Conservation (phyloP, 2,329 filamentous ascomycete genomes). For the Neofusicoccum parvum region DNA sequence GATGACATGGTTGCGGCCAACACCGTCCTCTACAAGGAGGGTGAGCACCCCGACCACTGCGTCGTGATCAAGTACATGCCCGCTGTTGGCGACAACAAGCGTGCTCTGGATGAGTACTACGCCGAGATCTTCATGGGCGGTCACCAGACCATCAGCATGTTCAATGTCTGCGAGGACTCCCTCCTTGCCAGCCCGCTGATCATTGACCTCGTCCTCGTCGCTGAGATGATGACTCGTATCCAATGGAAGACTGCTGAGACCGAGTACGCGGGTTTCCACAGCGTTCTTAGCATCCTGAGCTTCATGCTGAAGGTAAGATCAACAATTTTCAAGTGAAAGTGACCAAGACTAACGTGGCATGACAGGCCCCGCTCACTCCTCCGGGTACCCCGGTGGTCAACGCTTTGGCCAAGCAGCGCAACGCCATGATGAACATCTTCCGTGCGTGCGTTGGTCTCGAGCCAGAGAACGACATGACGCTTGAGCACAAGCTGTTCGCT, state of each 20-base stretch:
- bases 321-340: neutral
- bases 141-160: conserved; percentile 96
- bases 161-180: conserved; percentile 99
- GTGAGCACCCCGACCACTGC: conserved; percentile 95
- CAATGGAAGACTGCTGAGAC: conserved; percentile 70
- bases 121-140: conserved; percentile 97
- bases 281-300: conserved; percentile 92
- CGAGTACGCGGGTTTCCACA: conserved; percentile 93
- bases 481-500: conserved; percentile 93
- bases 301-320: conserved; percentile 82
- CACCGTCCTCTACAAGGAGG: conserved; percentile 82
- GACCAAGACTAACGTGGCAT: conserved; percentile 22
- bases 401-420: conserved; percentile 91
- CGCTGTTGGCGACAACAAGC: conserved; percentile 97
- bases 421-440: conserved; percentile 96
- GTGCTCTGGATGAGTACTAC: conserved; percentile 97
- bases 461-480: conserved; percentile 97
- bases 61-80: conserved; percentile 99
- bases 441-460: conserved; percentile 94
- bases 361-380: conserved; percentile 84
- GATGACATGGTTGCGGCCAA: conserved; percentile 99
- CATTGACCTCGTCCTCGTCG: conserved; percentile 89
- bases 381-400: conserved; percentile 96
- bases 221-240: conserved; percentile 98
- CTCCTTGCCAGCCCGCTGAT: conserved; percentile 94